Evolutionary conservation across 2,329 filamentous ascomycete genomes (phyloP), one percentile per base, ranked within the genome.

Genomic region (Ceratocystis ficicola): DNA sequence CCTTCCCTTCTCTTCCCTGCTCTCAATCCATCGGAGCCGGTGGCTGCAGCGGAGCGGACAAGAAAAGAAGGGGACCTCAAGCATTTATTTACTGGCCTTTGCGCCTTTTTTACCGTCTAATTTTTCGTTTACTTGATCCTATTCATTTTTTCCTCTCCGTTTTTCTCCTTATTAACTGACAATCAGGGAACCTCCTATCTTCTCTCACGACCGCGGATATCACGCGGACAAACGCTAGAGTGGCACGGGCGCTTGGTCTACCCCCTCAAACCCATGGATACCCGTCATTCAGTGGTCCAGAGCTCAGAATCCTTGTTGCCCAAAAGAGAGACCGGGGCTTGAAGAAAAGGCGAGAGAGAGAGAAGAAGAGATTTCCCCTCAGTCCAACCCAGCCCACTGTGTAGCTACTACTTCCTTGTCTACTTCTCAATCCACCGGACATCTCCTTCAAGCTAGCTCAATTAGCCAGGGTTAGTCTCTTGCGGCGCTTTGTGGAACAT

Each of bases 201-300:
- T 12, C 1, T 28, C 52, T 57, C 52, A n/a, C 25, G 25, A 25
- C 52, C 52, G 52, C 52, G 22, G 52, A 57, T 57, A 57, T 57
- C 52, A 57, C 52, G 52, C 52, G 52, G 52, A 57, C 25, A 57
- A 57, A 57, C 52, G 52, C 52, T 57, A 57, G 52, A 57, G 52
- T 57, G 52, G 52, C 52, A 57, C 52, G 52, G 52, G 28, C 52
- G 22, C 52, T 32, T 57, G 52, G 52, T 28, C 52, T 22, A 32
- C 10, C 15, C 4, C 52, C 25, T 17, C 52, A 30, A 15, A 57
- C 25, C 46, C 52, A 57, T 57, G 52, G 22, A 57, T 30, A 28
- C 28, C 28, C 10, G 28, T 30, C 25, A 15, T 12, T 7, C 25
- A 30, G n/a, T 15, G 25, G 20, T 22, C 50, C 5, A 55, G 12